Percentiles rank a stretch among this genome's conserved stretches.
These are phyloP conservation scores for Lasiodiplodia hormozganensis DNA, from an alignment of 2,329 filamentous ascomycete species.

Conservation along the genomic window DNA sequence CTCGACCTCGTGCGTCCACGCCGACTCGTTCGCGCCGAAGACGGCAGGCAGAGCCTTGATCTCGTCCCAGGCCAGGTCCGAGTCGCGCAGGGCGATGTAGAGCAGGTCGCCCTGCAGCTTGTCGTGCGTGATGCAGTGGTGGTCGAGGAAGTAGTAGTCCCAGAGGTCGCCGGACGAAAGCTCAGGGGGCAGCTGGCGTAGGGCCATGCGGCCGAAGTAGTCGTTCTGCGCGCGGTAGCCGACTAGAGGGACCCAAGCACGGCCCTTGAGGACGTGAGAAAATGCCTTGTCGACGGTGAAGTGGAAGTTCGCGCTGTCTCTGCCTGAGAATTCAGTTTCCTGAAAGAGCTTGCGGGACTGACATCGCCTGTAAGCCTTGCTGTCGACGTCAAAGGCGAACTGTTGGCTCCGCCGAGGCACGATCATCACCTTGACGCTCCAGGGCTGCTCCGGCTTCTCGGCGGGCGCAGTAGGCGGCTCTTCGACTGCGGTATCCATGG, in stretches of 20 bases:
- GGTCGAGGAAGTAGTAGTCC: conserved; percentile 49
- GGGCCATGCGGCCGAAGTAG: conserved; percentile 48
- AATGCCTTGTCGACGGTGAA: conserved; percentile 46
- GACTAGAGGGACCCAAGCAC: conserved; percentile 50
- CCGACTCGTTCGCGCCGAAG: conserved; percentile 43
- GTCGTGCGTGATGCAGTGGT: conserved; percentile 51
- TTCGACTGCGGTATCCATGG: conserved; percentile 32
- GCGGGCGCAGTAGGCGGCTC: conserved; percentile 35
- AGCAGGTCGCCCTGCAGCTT: conserved; percentile 51
- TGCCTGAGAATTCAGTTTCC: conserved; percentile 45
- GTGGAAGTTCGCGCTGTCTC: conserved; percentile 46
- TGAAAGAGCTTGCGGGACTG: conserved; percentile 49
- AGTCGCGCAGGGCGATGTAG: conserved; percentile 48
- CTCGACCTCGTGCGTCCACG: conserved; percentile 49
- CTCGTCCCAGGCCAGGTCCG: conserved; percentile 50
- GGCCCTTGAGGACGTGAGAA: conserved; percentile 44
- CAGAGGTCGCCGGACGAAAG: conserved; percentile 44
- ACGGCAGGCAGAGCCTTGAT: conserved; percentile 45
- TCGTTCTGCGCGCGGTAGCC: conserved; percentile 48
- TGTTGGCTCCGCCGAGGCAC: conserved; percentile 46
- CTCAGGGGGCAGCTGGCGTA: conserved; percentile 43
- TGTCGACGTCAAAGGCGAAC: conserved; percentile 48
- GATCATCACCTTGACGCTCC: conserved; percentile 48
- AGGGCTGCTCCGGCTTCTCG: conserved; percentile 45
- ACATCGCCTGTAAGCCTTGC: conserved; percentile 46